Percentiles rank a stretch among this genome's conserved stretches.
phyloP scores from a whole-genome alignment of 352 stramenopile species.

The Phytophthora colocasiae region DNA sequence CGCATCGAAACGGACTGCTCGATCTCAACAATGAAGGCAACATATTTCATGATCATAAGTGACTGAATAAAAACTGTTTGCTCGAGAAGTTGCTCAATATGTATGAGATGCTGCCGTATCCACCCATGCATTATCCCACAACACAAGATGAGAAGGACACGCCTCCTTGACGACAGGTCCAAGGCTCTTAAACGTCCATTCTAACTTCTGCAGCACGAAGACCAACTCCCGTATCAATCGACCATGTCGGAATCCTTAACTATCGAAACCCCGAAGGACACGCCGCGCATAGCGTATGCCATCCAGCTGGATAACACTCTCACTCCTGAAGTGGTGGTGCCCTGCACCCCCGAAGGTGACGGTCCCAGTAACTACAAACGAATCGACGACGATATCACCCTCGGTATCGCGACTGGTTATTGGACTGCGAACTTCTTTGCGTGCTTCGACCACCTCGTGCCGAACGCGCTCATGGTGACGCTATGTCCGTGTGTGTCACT shows the following conservation, averaged over 20 bases:
- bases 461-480: slow-evolving; percentile 57
- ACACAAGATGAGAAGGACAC: too few species aligned
- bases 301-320: slow-evolving; percentile 34
- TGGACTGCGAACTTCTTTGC: slow-evolving; percentile 45
- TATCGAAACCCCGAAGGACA: slow-evolving; percentile 24
- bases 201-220: slow-evolving; percentile 14
- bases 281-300: slow-evolving; percentile 20
- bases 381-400: slow-evolving; percentile 30
- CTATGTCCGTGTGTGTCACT: slow-evolving; percentile 67
- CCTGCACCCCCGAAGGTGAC: slow-evolving; percentile 20
- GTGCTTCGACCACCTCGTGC: slow-evolving; percentile 53
- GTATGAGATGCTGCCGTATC: too few species aligned
- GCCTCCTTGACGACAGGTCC: slow-evolving; percentile 6
- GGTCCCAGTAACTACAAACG: slow-evolving; percentile 31
- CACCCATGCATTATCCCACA: too few species aligned
- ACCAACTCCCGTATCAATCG: background rate
- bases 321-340: slow-evolving; percentile 16
- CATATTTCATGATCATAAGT: too few species aligned
- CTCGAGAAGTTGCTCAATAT: too few species aligned
- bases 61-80: too few species aligned
- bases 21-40: too few species aligned
- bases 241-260: slow-evolving; percentile 27
- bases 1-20: too few species aligned
- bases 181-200: slow-evolving; percentile 9
- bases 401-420: slow-evolving; percentile 34